Evolutionary conservation across 495 filamentous ascomycete species (phyloP), one percentile per base, ranked within the genome.

Genomic region (Penicillium desertorum): DNA sequence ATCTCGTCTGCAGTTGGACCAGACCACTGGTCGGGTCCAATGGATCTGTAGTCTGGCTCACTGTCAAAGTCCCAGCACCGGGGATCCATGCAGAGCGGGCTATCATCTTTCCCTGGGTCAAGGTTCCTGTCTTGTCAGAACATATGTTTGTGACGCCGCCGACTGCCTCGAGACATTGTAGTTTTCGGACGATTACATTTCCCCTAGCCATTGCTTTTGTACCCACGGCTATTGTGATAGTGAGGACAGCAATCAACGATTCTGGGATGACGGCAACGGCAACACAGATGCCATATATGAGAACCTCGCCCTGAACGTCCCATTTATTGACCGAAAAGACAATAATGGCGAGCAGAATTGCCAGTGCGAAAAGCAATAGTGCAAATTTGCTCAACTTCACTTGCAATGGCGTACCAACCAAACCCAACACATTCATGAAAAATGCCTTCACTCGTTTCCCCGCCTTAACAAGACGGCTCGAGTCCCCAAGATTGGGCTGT

Each of bases 71-170:
- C 14, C 86, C 86, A 39, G 61, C 59, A 25, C 75, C 76, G 0
- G 88, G 90, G 41, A 93, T 79, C 89, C 89, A 95, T 3, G 84
- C 88, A 54, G 88, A 88, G 36, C 86, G 81, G 14, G 90, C 84
- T 17, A 92, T 84, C 90, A 93, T 93, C 68, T 74, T 62, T 55
- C 86, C 86, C 63, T 89, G 86, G 0, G 90, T 94, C 19, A 94
- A 74, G 0, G 90, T 94, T 4, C 90, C 90, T 3, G 90, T 94
- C 66, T 94, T 94, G 70, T 94, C 90, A 9, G 89, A 92, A 69
- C 90, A 94, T 61, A 94, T 93, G 63, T 92, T 92, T 52, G 88
- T 92, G 36, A 93, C 87, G 37, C 89, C 89, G 12, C 89, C 90
- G 14, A 94, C 83, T 2, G 90, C 90, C 68, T 94, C 90, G 0